phyloP scores from a whole-genome alignment of 179 eudicot genomes.

The Beta lomatogona region DNA sequence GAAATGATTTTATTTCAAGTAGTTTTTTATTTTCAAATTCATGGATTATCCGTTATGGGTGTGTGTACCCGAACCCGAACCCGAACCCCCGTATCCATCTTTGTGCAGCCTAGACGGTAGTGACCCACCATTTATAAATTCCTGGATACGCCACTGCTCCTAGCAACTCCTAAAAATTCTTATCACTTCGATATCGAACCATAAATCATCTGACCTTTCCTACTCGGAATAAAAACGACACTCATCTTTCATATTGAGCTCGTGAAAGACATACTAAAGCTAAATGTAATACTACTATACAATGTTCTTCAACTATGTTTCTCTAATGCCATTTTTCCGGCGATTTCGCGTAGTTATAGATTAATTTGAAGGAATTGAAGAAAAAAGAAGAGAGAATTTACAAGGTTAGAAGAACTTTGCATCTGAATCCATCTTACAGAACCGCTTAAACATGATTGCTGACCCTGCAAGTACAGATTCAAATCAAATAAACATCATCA shows the following conservation, averaged over 20 bases:
- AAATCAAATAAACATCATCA: background rate
- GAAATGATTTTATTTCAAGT: too few relatives aligned
- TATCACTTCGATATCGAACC: background rate
- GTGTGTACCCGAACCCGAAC: too few relatives aligned
- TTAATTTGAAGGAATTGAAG: background rate
- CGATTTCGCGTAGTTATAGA: background rate
- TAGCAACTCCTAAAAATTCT: background rate
- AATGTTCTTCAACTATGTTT: background rate
- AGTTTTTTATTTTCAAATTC: too few relatives aligned
- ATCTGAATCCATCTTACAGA: constrained; percentile 89
- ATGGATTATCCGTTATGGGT: too few relatives aligned
- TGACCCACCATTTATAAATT: too few relatives aligned
- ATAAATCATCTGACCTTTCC: background rate
- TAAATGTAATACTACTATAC: background rate
- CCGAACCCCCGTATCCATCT: too few relatives aligned
- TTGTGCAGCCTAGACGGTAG: too few relatives aligned
- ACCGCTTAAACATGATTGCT: constrained; percentile 56
- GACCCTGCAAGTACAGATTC: constrained; percentile 48
- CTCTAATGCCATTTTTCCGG: background rate
- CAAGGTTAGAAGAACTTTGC: constrained; percentile 76
- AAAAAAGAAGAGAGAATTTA: constrained; percentile 31
- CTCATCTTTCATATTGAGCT: background rate
- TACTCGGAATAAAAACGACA: background rate
- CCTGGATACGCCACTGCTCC: too few relatives aligned
- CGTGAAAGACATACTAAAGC: background rate